Evolutionary conservation across 2,329 filamentous ascomycete species (phyloP).

Genomic region (Epichloe sibirici): DNA sequence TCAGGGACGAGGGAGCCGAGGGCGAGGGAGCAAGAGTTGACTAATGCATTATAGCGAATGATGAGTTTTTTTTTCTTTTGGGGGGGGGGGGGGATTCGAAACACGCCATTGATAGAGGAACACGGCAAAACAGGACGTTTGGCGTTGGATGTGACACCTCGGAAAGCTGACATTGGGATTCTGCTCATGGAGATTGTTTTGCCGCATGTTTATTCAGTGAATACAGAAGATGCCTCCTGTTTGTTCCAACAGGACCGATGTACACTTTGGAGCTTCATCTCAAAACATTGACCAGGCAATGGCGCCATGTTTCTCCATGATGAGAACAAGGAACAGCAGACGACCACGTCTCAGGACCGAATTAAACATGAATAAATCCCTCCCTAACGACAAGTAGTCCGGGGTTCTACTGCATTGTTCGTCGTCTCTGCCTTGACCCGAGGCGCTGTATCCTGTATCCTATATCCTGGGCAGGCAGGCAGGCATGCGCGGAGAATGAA

Average conservation of each 20-base stretch:
- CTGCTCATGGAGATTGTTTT: not conserved
- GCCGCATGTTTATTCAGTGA: not conserved
- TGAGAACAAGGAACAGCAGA: too few relatives aligned
- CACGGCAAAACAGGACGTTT: not conserved
- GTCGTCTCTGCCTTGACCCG: too few relatives aligned
- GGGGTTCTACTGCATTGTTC: too few relatives aligned
- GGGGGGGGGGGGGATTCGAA: not conserved
- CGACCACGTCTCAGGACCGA: not conserved
- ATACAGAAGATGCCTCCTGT: too few relatives aligned
- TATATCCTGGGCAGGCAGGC: too few relatives aligned
- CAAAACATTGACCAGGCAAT: too few relatives aligned
- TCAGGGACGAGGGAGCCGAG: not conserved
- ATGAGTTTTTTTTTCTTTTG: not conserved
- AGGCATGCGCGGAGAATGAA: not conserved
- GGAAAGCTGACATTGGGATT: not conserved
- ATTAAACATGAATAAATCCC: too few relatives aligned
- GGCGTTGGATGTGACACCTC: not conserved
- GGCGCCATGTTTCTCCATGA: too few relatives aligned
- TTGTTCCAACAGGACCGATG: too few relatives aligned
- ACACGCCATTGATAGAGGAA: not conserved
- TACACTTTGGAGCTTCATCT: not conserved
- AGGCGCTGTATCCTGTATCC: too few relatives aligned
- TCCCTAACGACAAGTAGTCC: too few relatives aligned
- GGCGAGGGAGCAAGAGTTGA: slow-evolving; percentile 4
- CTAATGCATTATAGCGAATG: not conserved